Conservation (phyloP, 2,329 filamentous ascomycete species). For the Aspergillus terreus region DNA sequence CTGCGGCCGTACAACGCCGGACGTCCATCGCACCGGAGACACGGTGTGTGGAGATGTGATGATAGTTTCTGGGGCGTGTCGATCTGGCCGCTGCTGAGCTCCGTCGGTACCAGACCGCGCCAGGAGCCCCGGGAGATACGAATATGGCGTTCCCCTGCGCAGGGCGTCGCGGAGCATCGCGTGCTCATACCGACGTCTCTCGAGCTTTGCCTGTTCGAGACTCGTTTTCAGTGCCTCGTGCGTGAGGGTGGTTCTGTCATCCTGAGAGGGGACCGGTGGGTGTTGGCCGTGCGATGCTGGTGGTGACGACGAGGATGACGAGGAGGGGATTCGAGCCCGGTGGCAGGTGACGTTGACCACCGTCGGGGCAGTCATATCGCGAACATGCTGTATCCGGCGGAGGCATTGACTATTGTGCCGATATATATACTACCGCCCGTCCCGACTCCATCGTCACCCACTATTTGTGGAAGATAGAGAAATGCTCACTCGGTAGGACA, state of each 20-base stretch:
- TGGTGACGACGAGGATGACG: background rate
- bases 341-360: too few species aligned
- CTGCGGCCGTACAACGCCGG: background rate
- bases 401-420: too few species aligned
- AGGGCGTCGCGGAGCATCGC: conserved; percentile 7
- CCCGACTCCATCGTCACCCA: too few species aligned
- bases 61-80: background rate
- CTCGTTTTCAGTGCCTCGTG: conserved; percentile 5
- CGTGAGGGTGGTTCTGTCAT: background rate
- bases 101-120: background rate
- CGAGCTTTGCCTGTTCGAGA: conserved; percentile 7
- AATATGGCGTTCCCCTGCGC: background rate
- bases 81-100: background rate
- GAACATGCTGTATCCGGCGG: too few species aligned
- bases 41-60: background rate
- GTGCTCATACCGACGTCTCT: conserved; percentile 6
- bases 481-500: too few species aligned
- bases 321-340: background rate
- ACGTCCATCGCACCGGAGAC: background rate
- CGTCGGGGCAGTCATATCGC: too few species aligned
- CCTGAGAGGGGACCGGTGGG: too few species aligned
- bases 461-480: too few species aligned
- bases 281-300: background rate
- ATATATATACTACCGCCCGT: too few species aligned
- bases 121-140: conserved; percentile 3